phyloP scores from a whole-genome alignment of 192 early-diverging fungal genomes.

The Linnemannia schmuckeri region DNA sequence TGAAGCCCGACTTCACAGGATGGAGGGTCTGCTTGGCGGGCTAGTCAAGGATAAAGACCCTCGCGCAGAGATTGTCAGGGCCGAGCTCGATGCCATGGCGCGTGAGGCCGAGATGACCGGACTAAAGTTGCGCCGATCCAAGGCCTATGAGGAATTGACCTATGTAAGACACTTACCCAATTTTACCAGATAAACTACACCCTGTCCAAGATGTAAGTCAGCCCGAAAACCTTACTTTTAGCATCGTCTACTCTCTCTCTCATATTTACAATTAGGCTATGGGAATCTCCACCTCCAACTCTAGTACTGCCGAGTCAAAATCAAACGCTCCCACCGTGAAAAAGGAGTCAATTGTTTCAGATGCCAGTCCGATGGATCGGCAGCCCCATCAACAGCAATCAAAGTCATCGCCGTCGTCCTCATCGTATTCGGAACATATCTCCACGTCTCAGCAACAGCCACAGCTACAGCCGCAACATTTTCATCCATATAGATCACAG shows the following conservation, averaged over 20 bases:
- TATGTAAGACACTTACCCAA: constrained; percentile 17
- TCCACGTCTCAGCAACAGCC: not conserved
- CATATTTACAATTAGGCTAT: constrained; percentile 2
- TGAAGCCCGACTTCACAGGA: constrained; percentile 77
- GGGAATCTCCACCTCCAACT: not conserved
- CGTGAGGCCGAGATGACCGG: constrained; percentile 56
- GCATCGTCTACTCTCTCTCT: not conserved
- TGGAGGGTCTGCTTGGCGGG: constrained; percentile 74
- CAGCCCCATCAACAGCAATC: not conserved
- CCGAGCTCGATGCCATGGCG: constrained; percentile 58
- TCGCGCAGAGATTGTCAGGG: constrained; percentile 57
- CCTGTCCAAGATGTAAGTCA: not conserved
- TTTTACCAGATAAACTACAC: not conserved
- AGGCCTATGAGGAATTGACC: constrained; percentile 49
- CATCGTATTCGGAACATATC: not conserved
- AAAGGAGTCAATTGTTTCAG: not conserved
- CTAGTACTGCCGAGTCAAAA: not conserved
- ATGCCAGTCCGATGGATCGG: not conserved
- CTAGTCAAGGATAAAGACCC: constrained; percentile 67
- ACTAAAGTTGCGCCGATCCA: constrained; percentile 50
- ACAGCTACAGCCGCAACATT: constrained; percentile 4
- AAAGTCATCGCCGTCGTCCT: not conserved
- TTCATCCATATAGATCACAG: not conserved
- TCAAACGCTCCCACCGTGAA: not conserved
- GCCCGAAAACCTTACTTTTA: not conserved